Evolutionary conservation across 2,329 filamentous ascomycete species (phyloP), one percentile per base, ranked within the genome.

Genomic region (Madurella fahalii): DNA sequence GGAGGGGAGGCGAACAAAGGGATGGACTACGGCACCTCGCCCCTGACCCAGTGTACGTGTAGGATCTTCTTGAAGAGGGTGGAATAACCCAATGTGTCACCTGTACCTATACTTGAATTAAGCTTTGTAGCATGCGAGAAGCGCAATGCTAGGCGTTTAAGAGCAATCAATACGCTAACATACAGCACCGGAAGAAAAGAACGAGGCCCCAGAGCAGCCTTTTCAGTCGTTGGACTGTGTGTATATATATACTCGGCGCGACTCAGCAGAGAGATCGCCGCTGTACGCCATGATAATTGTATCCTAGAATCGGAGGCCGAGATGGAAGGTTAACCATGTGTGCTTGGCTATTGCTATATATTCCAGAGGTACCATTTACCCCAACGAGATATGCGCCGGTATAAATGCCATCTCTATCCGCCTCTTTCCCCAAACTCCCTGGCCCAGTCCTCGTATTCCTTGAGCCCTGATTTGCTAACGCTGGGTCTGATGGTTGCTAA

Each of bases 361-460:
- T n/a, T n/a, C n/a, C 25, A 7, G 25, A 25, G 25, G 25, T 25
- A 25, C 25, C 25, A 25, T 25, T 25, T 3, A 7, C 25, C 25
- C 25, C 25, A 25, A 25, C 25, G 25, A 25, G 7, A 25, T 25
- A 25, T 25, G 7, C 7, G 25, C 25, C 25, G 25, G 25, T 25
- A 45, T 47, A 16, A 44, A 32, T 16, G 16, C n/a, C 25, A 20
- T 46, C 20, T 42, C 42, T 72, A 95, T 17, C 90, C 90, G 37
- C 91, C 93, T 40, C 93, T 77, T 72, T 99, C 94, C 44, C 94
- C 94, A 77, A 94, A 99, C 68, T 95, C 87, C 67, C 71, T 84
- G 2, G 94, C 91, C 94, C 94, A 99, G 59, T 95, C 87, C 71
- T 97, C 94, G 69, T 95, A 96, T 67, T 91, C 82, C 67, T 90